These are phyloP conservation scores for Puccinia hordei DNA, from an alignment of 1,284 basidiomycete genomes.

Conservation along the genomic window DNA sequence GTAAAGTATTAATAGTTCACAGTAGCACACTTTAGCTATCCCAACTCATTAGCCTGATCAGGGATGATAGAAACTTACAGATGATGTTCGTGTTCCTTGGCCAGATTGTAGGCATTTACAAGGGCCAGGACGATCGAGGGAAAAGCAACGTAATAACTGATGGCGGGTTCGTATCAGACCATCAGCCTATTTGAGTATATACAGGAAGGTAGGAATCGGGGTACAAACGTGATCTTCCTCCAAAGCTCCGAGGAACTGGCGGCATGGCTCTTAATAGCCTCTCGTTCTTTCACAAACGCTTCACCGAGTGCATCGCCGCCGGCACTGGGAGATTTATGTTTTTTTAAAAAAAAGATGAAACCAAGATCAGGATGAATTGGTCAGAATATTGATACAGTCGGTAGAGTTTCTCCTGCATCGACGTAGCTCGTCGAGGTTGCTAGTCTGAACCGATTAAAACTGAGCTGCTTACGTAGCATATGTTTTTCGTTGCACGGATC, in stretches of 20 bases:
- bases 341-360: not conserved
- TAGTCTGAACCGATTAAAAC: no score
- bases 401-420: no score
- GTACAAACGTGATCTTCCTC: slow-evolving; percentile 48
- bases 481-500: not conserved
- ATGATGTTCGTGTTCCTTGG: slow-evolving; percentile 42
- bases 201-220: not conserved
- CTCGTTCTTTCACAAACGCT: slow-evolving; percentile 47
- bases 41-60: not conserved
- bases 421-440: no score
- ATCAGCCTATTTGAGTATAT: not conserved
- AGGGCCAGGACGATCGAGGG: slow-evolving; percentile 45
- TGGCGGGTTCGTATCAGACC: not conserved
- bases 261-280: slow-evolving; percentile 43
- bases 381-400: not conserved
- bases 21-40: not conserved
- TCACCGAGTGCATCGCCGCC: slow-evolving; percentile 45
- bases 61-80: slow-evolving; percentile 4
- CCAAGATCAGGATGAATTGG: not conserved
- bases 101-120: slow-evolving; percentile 43
- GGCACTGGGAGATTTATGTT: not conserved
- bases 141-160: slow-evolving; percentile 47
- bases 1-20: not conserved
- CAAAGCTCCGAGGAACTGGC: slow-evolving; percentile 41
- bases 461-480: slow-evolving; percentile 33